Percentiles rank a stretch among this genome's conserved stretches.
Conservation (phyloP, 1,284 basidiomycete genomes). For the Ustilago loliicola region DNA sequence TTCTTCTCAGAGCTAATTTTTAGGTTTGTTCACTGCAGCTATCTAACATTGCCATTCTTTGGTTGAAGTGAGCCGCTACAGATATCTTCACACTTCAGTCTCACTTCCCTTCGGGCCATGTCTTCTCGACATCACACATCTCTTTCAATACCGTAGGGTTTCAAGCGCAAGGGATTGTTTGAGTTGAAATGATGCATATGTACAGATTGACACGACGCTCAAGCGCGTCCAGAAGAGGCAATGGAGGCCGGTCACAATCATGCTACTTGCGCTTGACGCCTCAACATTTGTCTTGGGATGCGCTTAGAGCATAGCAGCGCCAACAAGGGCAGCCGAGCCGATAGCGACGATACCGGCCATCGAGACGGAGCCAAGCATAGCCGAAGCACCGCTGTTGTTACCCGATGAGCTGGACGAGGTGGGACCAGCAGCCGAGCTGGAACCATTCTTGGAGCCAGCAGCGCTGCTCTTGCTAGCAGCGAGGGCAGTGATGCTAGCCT, state of each 20-base stretch:
- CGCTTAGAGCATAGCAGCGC: conserved; percentile 41
- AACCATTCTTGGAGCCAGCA: conserved; percentile 17
- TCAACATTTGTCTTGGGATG: background rate
- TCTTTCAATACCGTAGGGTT: background rate
- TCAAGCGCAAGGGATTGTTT: background rate
- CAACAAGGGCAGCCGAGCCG: conserved; percentile 36
- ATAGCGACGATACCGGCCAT: conserved; percentile 42
- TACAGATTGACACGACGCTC: background rate
- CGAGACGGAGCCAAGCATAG: conserved; percentile 20
- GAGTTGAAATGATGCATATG: background rate
- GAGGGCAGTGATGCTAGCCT: conserved; percentile 41
- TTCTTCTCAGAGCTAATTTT: conserved; percentile 19
- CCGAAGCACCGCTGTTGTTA: conserved; percentile 9
- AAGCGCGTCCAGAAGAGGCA: background rate
- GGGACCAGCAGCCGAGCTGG: conserved; percentile 18
- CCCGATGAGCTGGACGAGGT: conserved; percentile 12
- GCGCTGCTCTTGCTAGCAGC: conserved; percentile 45
- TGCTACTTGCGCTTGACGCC: background rate
- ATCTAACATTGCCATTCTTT: background rate
- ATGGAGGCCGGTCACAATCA: background rate
- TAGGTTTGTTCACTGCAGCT: background rate
- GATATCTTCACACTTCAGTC: background rate
- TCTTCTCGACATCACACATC: background rate
- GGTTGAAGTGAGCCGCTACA: background rate
- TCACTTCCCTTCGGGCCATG: background rate